These are phyloP conservation scores for Fraxinus excelsior DNA, from an alignment of 257 asterid genomes.

Conservation along the genomic window DNA sequence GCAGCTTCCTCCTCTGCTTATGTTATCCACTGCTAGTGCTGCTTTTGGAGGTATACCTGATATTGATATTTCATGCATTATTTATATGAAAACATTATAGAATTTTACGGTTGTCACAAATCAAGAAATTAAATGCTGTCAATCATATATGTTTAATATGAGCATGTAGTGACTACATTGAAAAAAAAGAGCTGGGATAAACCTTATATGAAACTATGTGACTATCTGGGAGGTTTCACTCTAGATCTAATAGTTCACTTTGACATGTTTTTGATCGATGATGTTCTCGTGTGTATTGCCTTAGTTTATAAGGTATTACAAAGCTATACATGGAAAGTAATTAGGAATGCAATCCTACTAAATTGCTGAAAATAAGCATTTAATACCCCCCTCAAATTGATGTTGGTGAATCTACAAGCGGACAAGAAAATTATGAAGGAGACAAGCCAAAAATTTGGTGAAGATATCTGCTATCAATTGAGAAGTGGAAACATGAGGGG, in stretches of 20 bases:
- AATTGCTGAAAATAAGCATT: too few relatives aligned
- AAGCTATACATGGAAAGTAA: too few relatives aligned
- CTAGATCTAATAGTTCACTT: neutral
- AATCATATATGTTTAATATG: neutral
- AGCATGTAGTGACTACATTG: neutral
- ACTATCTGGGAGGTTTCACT: neutral
- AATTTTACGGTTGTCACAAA: neutral
- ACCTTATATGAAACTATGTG: neutral
- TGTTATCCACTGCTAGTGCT: constrained; percentile 82
- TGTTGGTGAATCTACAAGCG: too few relatives aligned
- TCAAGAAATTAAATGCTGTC: neutral
- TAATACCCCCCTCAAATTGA: too few relatives aligned
- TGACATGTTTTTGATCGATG: too few relatives aligned
- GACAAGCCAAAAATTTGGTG: too few relatives aligned
- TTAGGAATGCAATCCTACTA: too few relatives aligned
- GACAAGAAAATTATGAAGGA: too few relatives aligned
- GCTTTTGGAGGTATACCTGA: constrained; percentile 78
- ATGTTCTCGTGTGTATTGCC: too few relatives aligned
- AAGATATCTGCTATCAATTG: too few relatives aligned
- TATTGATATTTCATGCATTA: constrained; percentile 13
- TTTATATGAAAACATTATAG: constrained; percentile 1
- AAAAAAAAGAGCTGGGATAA: neutral
- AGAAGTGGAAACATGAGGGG: too few relatives aligned
- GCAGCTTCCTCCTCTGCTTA: constrained; percentile 69
- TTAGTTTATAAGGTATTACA: too few relatives aligned